phyloP scores from a whole-genome alignment of 352 stramenopile species.

The Albugo laibachii region DNA sequence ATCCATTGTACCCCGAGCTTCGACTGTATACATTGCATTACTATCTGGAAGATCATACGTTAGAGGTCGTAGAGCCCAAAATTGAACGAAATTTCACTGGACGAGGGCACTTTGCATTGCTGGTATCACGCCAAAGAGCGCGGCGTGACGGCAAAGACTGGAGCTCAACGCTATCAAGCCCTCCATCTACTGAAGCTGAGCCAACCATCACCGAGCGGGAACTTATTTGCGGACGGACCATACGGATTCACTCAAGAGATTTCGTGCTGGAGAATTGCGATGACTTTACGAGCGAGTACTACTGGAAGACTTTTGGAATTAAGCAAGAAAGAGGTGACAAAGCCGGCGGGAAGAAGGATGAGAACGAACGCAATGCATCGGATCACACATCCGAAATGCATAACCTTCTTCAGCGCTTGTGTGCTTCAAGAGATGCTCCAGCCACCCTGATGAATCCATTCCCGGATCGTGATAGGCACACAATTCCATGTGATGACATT shows the following conservation, averaged over 20 bases:
- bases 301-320: slow-evolving; percentile 57
- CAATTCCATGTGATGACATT: slow-evolving; percentile 8
- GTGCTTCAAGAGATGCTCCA: too few relatives aligned
- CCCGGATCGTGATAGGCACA: too few relatives aligned
- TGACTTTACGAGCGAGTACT: slow-evolving; percentile 80
- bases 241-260: slow-evolving; percentile 69
- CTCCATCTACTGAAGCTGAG: neutral
- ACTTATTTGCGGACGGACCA: slow-evolving; percentile 58
- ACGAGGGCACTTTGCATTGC: slow-evolving; percentile 47
- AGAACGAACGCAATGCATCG: slow-evolving; percentile 1
- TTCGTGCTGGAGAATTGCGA: slow-evolving; percentile 85
- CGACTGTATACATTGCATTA: slow-evolving; percentile 82
- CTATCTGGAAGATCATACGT: slow-evolving; percentile 82
- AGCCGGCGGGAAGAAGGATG: neutral
- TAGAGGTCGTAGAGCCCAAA: slow-evolving; percentile 77
- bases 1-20: slow-evolving; percentile 78
- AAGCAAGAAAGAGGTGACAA: slow-evolving; percentile 28
- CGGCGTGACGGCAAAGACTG: slow-evolving; percentile 13
- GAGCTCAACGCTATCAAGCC: neutral
- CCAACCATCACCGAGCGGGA: slow-evolving; percentile 37
- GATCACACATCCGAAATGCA: neutral
- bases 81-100: slow-evolving; percentile 19
- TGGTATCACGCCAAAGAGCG: slow-evolving; percentile 64
- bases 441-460: too few relatives aligned
- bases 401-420: slow-evolving; percentile 10